Evolutionary conservation across 176 grass and related monocot genomes (phyloP).

Genomic region (Coix lacrymajobi): DNA sequence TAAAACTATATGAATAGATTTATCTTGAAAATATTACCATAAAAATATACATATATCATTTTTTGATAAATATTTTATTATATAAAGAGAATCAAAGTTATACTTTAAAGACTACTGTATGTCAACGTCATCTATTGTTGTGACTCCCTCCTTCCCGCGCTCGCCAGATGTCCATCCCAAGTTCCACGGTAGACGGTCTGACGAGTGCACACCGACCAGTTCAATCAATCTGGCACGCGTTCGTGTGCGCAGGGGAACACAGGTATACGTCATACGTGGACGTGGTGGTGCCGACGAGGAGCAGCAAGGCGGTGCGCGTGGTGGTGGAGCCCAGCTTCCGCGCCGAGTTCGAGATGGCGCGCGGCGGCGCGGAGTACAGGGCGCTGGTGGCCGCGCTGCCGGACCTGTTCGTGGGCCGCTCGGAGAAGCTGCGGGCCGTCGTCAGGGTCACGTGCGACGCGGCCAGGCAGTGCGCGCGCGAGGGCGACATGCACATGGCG

Average conservation of each 20-base stretch:
- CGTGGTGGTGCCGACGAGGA: constrained; percentile 45
- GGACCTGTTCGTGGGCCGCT: constrained; percentile 55
- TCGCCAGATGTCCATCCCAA: too few relatives aligned
- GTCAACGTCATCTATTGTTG: too few relatives aligned
- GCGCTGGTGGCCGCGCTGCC: constrained; percentile 52
- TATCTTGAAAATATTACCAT: too few relatives aligned
- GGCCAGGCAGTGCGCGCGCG: constrained; percentile 71
- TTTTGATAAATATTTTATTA: too few relatives aligned
- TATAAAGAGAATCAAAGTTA: too few relatives aligned
- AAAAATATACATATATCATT: too few relatives aligned
- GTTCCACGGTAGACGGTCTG: too few relatives aligned
- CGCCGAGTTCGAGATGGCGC: constrained; percentile 64
- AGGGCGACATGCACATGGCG: constrained; percentile 77
- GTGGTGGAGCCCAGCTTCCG: constrained; percentile 61
- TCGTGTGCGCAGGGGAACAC: constrained; percentile 38
- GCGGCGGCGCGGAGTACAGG: constrained; percentile 47
- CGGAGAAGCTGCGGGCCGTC: constrained; percentile 49
- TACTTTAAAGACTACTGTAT: too few relatives aligned
- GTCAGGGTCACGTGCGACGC: constrained; percentile 56
- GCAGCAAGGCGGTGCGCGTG: constrained; percentile 42
- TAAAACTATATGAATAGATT: too few relatives aligned
- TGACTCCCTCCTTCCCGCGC: too few relatives aligned
- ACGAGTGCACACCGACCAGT: not conserved
- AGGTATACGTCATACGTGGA: constrained; percentile 61
- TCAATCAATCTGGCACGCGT: too few relatives aligned